Conservation (phyloP, 2,329 filamentous ascomycete genomes). For the Alternaria dauci region DNA sequence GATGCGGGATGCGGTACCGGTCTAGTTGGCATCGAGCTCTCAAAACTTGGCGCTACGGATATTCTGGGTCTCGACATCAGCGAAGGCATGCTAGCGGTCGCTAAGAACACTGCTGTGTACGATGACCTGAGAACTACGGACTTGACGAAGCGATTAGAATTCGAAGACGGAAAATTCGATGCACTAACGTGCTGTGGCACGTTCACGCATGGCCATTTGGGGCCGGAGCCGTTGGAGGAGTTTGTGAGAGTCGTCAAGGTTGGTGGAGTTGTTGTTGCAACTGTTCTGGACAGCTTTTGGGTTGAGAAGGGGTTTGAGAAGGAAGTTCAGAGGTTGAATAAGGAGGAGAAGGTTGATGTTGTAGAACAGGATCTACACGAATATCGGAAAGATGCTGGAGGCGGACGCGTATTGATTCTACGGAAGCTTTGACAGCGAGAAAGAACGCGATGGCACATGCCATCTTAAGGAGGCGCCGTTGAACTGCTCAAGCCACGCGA, state of each 20-base stretch:
- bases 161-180: constrained; percentile 57
- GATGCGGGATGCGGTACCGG: constrained; percentile 67
- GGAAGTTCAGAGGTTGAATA: constrained; percentile 53
- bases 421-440: not conserved
- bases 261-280: constrained; percentile 61
- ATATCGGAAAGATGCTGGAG: constrained; percentile 40
- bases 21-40: constrained; percentile 60
- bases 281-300: constrained; percentile 62
- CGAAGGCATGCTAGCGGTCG: constrained; percentile 63
- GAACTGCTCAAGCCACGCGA: too few species aligned
- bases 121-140: constrained; percentile 57
- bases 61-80: constrained; percentile 64
- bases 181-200: constrained; percentile 64
- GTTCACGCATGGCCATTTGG: constrained; percentile 65
- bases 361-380: constrained; percentile 43
- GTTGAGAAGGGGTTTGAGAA: constrained; percentile 57
- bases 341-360: constrained; percentile 49
- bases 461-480: too few species aligned
- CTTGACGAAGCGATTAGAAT: constrained; percentile 56
- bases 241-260: constrained; percentile 60
- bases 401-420: constrained; percentile 23
- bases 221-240: constrained; percentile 59
- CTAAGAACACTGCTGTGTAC: constrained; percentile 60
- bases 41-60: constrained; percentile 53
- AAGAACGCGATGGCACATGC: not conserved